These are phyloP conservation scores for Talaromyces sp. DNA, from an alignment of 2,329 filamentous ascomycete species.

Conservation along the genomic window DNA sequence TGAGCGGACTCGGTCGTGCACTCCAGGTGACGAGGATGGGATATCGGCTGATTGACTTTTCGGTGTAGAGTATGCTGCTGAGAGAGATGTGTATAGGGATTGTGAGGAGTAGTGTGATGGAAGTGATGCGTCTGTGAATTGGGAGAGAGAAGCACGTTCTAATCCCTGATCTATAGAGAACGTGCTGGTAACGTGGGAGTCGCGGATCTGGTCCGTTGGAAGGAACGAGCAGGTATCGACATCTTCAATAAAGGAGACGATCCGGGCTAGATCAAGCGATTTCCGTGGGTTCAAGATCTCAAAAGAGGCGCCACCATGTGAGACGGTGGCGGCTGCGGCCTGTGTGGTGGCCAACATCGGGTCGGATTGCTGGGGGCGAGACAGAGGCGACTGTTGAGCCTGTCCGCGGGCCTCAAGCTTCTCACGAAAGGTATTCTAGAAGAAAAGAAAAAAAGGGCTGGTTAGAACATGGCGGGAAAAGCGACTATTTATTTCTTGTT, in stretches of 20 bases:
- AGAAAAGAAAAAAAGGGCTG: not conserved
- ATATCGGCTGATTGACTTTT: slow-evolving; percentile 19
- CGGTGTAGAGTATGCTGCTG: slow-evolving; percentile 10
- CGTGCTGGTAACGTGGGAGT: slow-evolving; percentile 21
- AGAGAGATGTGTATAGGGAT: slow-evolving; percentile 20
- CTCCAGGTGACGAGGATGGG: slow-evolving; percentile 21
- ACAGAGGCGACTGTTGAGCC: slow-evolving; percentile 18
- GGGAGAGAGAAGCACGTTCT: slow-evolving; percentile 24
- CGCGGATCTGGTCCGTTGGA: slow-evolving; percentile 24
- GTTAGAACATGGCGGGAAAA: slow-evolving; percentile 13
- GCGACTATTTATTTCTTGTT: slow-evolving; percentile 16
- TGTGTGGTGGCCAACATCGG: slow-evolving; percentile 32
- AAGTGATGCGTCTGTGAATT: slow-evolving; percentile 27
- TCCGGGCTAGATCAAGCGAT: slow-evolving; percentile 38
- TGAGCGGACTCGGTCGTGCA: slow-evolving; percentile 21
- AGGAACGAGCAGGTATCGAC: slow-evolving; percentile 29
- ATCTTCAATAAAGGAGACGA: slow-evolving; percentile 41
- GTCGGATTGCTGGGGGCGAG: slow-evolving; percentile 27
- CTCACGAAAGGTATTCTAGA: slow-evolving; percentile 37
- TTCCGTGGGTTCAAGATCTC: slow-evolving; percentile 43
- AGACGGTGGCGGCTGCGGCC: slow-evolving; percentile 31
- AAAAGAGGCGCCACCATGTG: slow-evolving; percentile 39
- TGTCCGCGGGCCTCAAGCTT: slow-evolving; percentile 25
- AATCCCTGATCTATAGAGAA: slow-evolving; percentile 23
- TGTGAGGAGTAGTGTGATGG: slow-evolving; percentile 26